Evolutionary conservation across 2,329 filamentous ascomycete genomes (phyloP).

Genomic region (Aureobasidium sp.): DNA sequence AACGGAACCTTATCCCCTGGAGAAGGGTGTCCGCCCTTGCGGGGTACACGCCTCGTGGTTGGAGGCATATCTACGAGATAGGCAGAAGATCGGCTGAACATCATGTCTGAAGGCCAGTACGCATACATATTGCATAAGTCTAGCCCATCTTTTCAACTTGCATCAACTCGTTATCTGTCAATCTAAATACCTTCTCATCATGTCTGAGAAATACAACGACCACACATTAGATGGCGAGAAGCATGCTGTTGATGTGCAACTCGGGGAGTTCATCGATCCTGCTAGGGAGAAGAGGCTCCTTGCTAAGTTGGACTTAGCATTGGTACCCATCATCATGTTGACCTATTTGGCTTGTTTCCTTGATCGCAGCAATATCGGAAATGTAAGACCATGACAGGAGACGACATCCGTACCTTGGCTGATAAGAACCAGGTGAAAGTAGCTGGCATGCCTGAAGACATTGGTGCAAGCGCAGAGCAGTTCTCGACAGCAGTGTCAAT

Average conservation of each 20-base stretch:
- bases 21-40: background rate
- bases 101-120: background rate
- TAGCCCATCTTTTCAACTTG: background rate
- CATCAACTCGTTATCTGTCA: background rate
- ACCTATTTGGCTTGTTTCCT: conserved; percentile 50
- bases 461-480: conserved; percentile 34
- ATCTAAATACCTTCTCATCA: background rate
- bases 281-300: conserved; percentile 41
- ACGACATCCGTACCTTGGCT: background rate
- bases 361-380: conserved; percentile 49
- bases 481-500: conserved; percentile 45
- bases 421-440: conserved; percentile 25
- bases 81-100: conserved; percentile 9
- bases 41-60: conserved; percentile 1
- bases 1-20: conserved; percentile 4
- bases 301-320: conserved; percentile 41
- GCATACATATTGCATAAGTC: background rate
- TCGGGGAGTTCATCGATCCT: conserved; percentile 32
- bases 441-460: conserved; percentile 41
- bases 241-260: background rate
- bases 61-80: conserved; percentile 6
- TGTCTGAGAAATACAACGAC: conserved; percentile 9
- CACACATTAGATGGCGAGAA: conserved; percentile 6
- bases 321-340: conserved; percentile 49
- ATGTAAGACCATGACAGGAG: background rate